These are phyloP conservation scores for Cyclostephanos tholiformis DNA, from an alignment of 108 stramenopile species.

Conservation along the genomic window DNA sequence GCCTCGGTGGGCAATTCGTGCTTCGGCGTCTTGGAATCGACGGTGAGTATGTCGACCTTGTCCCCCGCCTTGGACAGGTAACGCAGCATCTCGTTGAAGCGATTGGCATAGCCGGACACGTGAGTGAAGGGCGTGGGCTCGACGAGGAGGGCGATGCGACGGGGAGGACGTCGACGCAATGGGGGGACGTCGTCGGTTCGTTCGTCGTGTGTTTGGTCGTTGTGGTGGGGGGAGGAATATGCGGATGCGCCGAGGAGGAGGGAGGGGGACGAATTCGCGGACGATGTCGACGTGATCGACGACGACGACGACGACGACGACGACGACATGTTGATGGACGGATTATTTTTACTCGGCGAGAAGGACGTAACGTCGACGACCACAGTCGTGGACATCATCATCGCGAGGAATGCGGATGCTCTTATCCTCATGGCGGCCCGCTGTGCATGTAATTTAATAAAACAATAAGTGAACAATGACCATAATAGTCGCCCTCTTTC, in stretches of 20 bases:
- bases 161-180: constrained; percentile 63
- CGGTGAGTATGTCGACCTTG: constrained; percentile 88
- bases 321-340: not conserved
- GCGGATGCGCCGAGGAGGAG: too few relatives aligned
- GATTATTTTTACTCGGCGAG: not conserved
- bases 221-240: too few relatives aligned
- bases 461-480: not conserved
- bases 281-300: too few relatives aligned
- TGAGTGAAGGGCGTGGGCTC: constrained; percentile 96
- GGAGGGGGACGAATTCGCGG: constrained; percentile 7
- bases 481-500: not conserved
- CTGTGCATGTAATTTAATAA: not conserved
- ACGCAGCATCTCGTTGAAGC: constrained; percentile 96
- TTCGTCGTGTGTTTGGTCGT: too few relatives aligned
- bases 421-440: constrained; percentile 32
- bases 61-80: constrained; percentile 88
- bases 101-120: constrained; percentile 96
- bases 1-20: constrained; percentile 66
- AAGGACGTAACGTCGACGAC: not conserved
- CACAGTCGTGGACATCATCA: not conserved
- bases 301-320: not conserved
- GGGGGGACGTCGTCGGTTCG: constrained; percentile 58
- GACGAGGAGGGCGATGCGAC: constrained; percentile 74
- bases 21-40: constrained; percentile 79
- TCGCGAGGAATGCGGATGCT: constrained; percentile 15